Evolutionary conservation across 306 rosid genomes (phyloP).

Genomic region (Lupinus albus): DNA sequence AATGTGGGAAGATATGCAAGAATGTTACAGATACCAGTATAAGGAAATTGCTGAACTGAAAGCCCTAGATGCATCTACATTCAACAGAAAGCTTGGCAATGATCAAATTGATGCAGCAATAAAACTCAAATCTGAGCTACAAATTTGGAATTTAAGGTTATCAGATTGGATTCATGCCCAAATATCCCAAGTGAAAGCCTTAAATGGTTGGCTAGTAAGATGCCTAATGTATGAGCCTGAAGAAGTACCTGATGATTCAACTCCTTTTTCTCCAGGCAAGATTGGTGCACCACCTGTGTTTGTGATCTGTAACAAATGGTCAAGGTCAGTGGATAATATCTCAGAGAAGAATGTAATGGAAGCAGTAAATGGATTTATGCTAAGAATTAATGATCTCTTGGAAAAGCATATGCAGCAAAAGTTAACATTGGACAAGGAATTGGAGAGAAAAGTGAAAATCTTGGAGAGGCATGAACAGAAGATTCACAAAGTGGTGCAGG

Average conservation of each 20-base stretch:
- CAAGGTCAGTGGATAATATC: conserved; percentile 57
- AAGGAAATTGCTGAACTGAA: conserved; percentile 53
- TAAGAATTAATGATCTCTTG: conserved; percentile 49
- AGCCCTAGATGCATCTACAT: conserved; percentile 43
- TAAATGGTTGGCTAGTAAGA: conserved; percentile 75
- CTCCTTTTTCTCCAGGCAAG: conserved; percentile 57
- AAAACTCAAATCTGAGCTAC: conserved; percentile 66
- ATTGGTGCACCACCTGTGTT: conserved; percentile 71
- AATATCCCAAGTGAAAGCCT: conserved; percentile 62
- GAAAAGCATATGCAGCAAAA: conserved; percentile 55
- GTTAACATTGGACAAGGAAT: conserved; percentile 52
- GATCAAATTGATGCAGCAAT: conserved; percentile 59
- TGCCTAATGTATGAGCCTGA: conserved; percentile 66
- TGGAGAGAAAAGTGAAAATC: conserved; percentile 47
- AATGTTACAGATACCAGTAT: conserved; percentile 64
- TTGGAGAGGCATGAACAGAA: conserved; percentile 55
- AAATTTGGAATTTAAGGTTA: conserved; percentile 67
- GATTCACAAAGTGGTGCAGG: conserved; percentile 48
- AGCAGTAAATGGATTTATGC: conserved; percentile 58
- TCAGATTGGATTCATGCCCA: conserved; percentile 66
- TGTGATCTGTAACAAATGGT: conserved; percentile 72
- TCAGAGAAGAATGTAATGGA: conserved; percentile 62
- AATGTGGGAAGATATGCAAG: conserved; percentile 85
- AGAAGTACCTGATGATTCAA: conserved; percentile 45
- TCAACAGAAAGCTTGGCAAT: conserved; percentile 43